phyloP scores from a whole-genome alignment of 2,329 filamentous ascomycete genomes.

The Pseudopithomyces maydicus region DNA sequence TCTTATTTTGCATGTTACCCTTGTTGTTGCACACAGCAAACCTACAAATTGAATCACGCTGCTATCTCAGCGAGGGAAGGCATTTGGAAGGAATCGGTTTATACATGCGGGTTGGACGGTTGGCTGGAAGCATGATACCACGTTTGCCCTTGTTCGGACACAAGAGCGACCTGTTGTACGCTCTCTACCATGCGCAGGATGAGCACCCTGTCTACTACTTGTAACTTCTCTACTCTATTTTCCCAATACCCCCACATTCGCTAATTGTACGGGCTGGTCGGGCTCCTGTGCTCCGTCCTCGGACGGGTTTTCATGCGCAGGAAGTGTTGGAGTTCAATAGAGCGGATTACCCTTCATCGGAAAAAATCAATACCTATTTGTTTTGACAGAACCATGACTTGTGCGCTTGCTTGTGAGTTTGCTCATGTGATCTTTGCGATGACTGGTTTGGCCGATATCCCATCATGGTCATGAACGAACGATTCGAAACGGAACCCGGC shows the following conservation, averaged over 20 bases:
- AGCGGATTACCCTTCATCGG: conserved; percentile 44
- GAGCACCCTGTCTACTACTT: not conserved
- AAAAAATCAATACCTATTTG: conserved; percentile 28
- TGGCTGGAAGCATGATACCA: conserved; percentile 24
- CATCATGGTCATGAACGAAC: too few relatives aligned
- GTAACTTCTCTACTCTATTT: conserved; percentile 17
- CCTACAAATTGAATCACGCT: conserved; percentile 37
- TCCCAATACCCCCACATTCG: conserved; percentile 34
- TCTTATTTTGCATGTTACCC: conserved; percentile 35
- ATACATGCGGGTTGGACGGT: conserved; percentile 27
- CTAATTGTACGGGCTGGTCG: conserved; percentile 25
- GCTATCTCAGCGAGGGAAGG: conserved; percentile 30
- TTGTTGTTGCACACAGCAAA: conserved; percentile 28
- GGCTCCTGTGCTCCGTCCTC: conserved; percentile 14
- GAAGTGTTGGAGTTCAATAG: conserved; percentile 28
- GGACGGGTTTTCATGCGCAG: conserved; percentile 23
- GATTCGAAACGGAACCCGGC: too few relatives aligned
- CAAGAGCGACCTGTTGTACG: conserved; percentile 8
- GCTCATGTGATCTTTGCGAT: too few relatives aligned
- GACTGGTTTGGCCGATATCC: too few relatives aligned
- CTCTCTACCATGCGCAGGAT: conserved; percentile 7
- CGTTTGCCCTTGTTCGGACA: not conserved
- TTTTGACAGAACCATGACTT: not conserved
- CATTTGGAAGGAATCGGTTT: conserved; percentile 20
- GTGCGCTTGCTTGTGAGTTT: not conserved